These are phyloP conservation scores for Pythium dissimile DNA, from an alignment of 352 stramenopile species.

Conservation along the genomic window DNA sequence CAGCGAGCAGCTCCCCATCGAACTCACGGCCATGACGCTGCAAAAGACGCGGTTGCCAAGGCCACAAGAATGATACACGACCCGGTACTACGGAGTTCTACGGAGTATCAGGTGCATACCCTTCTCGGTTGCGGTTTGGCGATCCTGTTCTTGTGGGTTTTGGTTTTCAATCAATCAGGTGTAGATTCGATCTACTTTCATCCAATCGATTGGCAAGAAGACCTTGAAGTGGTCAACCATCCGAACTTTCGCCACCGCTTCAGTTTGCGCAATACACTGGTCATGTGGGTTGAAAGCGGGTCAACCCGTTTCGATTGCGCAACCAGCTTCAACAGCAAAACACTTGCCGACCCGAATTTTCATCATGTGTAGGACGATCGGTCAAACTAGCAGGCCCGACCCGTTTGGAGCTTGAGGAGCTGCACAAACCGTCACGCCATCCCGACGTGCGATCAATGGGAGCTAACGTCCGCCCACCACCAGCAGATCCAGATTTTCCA, in stretches of 20 bases:
- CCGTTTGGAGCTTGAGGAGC: constrained; percentile 5
- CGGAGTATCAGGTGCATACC: too few species aligned
- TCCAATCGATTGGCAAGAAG: constrained; percentile 5
- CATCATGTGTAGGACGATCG: not conserved
- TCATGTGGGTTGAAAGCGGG: not conserved
- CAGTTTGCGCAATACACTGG: constrained; percentile 23
- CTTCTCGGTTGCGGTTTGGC: too few species aligned
- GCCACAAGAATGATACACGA: too few species aligned
- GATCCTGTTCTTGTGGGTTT: constrained; percentile 31
- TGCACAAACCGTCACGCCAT: constrained; percentile 17
- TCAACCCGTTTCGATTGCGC: constrained; percentile 23
- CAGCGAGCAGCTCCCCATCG: constrained; percentile 20
- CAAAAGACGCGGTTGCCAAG: too few species aligned
- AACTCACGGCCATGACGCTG: constrained; percentile 35
- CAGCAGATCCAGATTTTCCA: constrained; percentile 13
- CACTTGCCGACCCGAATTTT: not conserved
- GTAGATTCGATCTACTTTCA: not conserved
- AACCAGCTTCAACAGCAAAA: constrained; percentile 4
- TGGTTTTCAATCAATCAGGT: not conserved
- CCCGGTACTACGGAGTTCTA: too few species aligned
- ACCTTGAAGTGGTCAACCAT: constrained; percentile 21
- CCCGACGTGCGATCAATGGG: not conserved
- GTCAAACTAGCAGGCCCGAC: not conserved
- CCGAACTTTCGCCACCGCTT: constrained; percentile 1
- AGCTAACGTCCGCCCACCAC: not conserved